These are phyloP conservation scores for Amaranthus cruentus DNA, from an alignment of 148 eudicot genomes.

Conservation along the genomic window DNA sequence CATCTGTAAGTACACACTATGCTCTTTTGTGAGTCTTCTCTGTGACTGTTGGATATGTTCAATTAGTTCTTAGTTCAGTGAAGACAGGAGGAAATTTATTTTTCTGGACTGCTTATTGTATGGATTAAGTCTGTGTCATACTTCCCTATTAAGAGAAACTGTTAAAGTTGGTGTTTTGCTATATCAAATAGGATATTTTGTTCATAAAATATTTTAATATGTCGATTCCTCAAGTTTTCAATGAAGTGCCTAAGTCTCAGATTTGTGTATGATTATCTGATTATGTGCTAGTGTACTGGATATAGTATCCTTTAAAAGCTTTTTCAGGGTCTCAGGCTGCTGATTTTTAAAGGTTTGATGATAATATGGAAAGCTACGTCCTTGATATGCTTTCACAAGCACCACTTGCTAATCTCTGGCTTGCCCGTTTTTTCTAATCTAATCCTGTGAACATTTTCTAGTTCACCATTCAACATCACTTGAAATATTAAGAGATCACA, in stretches of 20 bases:
- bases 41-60: neutral
- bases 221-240: neutral
- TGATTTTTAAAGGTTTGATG: too few relatives aligned
- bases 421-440: too few relatives aligned
- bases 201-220: neutral
- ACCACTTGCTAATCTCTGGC: too few relatives aligned
- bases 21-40: neutral
- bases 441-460: too few relatives aligned
- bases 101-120: neutral
- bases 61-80: neutral
- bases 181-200: too few relatives aligned
- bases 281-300: neutral
- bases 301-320: neutral
- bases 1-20: conserved; percentile 53
- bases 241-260: neutral
- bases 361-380: too few relatives aligned
- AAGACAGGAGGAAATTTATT: neutral
- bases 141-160: too few relatives aligned
- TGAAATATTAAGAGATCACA: too few relatives aligned
- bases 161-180: too few relatives aligned
- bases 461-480: too few relatives aligned
- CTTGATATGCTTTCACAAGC: too few relatives aligned
- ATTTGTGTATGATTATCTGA: neutral
- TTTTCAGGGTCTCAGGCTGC: too few relatives aligned
- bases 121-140: neutral